Evolutionary conservation across 2,329 filamentous ascomycete genomes (phyloP).

Genomic region (Malbranchea zuffiana): DNA sequence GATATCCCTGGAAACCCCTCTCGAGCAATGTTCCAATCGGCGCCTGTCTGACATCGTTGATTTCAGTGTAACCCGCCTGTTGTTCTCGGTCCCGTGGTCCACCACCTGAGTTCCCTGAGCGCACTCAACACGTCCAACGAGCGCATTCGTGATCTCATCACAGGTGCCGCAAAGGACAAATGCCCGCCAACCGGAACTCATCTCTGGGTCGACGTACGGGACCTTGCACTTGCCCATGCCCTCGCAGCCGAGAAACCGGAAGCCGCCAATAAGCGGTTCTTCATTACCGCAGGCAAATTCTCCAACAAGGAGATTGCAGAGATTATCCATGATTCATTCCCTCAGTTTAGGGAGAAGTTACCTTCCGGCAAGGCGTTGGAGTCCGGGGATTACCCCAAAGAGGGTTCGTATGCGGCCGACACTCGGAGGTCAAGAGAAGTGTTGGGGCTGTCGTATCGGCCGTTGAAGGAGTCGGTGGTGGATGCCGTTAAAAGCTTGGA

Average conservation of each 20-base stretch:
- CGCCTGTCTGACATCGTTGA: too few relatives aligned
- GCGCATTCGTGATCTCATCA: conserved; percentile 52
- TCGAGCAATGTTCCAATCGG: not conserved
- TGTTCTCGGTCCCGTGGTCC: conserved; percentile 53
- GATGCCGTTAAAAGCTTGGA: conserved; percentile 17
- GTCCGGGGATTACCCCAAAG: conserved; percentile 22
- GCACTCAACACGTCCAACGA: conserved; percentile 63
- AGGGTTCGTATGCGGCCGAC: conserved; percentile 25
- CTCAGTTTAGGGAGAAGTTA: conserved; percentile 32
- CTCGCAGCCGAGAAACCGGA: conserved; percentile 37
- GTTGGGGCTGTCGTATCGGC: conserved; percentile 31
- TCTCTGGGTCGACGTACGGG: conserved; percentile 47
- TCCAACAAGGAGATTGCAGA: conserved; percentile 35
- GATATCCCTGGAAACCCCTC: not conserved
- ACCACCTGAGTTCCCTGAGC: conserved; percentile 53
- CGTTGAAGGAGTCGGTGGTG: conserved; percentile 14
- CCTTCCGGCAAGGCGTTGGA: conserved; percentile 25
- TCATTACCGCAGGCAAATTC: conserved; percentile 33
- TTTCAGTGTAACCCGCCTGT: conserved; percentile 45
- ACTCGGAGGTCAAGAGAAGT: conserved; percentile 33
- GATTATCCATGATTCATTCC: conserved; percentile 33
- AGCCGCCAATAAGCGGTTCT: conserved; percentile 38
- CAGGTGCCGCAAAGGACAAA: conserved; percentile 46
- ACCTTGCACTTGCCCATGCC: conserved; percentile 40
- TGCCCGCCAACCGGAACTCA: conserved; percentile 49